Conservation (phyloP, 495 filamentous ascomycete genomes). For the Hyaloscypha variabilis region DNA sequence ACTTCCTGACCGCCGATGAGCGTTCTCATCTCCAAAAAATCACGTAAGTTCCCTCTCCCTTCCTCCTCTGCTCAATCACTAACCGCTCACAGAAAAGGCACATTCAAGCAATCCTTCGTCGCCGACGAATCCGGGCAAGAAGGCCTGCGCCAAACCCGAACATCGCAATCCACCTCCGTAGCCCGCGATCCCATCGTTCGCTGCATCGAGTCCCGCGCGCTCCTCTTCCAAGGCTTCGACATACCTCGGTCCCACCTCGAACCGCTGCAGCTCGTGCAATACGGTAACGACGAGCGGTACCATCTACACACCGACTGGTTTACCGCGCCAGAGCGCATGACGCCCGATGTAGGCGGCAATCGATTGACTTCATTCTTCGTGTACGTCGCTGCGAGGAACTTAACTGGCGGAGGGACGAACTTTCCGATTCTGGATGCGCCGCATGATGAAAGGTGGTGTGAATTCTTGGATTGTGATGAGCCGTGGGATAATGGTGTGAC, state of each 20-base stretch:
- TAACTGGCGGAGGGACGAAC: slow-evolving; percentile 59
- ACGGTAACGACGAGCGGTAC: slow-evolving; percentile 49
- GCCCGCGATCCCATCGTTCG: slow-evolving; percentile 59
- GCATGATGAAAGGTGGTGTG: slow-evolving; percentile 35
- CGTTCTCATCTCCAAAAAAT: slow-evolving; percentile 42
- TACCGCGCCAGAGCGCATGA: slow-evolving; percentile 26
- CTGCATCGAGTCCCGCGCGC: slow-evolving; percentile 70
- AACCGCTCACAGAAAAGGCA: slow-evolving; percentile 33
- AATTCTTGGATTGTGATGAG: slow-evolving; percentile 30
- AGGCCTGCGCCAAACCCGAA: slow-evolving; percentile 34
- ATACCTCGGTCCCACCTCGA: slow-evolving; percentile 47
- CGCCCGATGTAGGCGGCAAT: slow-evolving; percentile 48
- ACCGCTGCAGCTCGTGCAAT: slow-evolving; percentile 57
- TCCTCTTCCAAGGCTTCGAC: slow-evolving; percentile 67
- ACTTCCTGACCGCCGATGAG: slow-evolving; percentile 48
- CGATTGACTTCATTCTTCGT: slow-evolving; percentile 57
- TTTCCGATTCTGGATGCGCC: slow-evolving; percentile 64
- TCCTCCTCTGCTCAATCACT: not conserved
- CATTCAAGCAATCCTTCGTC: slow-evolving; percentile 28
- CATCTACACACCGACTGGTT: slow-evolving; percentile 63
- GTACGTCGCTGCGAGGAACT: slow-evolving; percentile 48
- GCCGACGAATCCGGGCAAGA: slow-evolving; percentile 17
- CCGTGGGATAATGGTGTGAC: slow-evolving; percentile 57
- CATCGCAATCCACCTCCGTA: slow-evolving; percentile 47
- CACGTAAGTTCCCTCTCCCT: slow-evolving; percentile 37